phyloP scores from a whole-genome alignment of 2,329 filamentous ascomycete genomes.

The Myriosclerotinia duriaeana region DNA sequence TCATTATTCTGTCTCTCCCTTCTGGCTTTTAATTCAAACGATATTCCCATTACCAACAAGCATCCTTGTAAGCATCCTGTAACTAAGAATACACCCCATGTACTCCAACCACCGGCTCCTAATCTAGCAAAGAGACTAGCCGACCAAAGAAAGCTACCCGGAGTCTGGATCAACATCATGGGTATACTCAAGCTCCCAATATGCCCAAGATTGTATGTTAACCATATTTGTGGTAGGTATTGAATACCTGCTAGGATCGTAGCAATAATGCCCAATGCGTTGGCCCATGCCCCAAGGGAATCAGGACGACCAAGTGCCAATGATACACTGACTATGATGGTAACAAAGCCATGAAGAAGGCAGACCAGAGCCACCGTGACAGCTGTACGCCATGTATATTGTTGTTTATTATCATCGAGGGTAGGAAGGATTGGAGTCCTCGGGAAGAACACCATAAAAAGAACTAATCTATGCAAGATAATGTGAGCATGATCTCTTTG shows the following conservation, averaged over 20 bases:
- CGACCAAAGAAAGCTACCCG: slow-evolving; percentile 87
- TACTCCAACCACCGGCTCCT: slow-evolving; percentile 85
- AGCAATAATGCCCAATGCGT: slow-evolving; percentile 77
- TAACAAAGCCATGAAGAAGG: slow-evolving; percentile 71
- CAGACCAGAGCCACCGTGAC: slow-evolving; percentile 71
- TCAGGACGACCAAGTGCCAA: slow-evolving; percentile 63
- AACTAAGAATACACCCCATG: slow-evolving; percentile 88
- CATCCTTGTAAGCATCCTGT: slow-evolving; percentile 83
- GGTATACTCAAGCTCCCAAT: slow-evolving; percentile 90
- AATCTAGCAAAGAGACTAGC: slow-evolving; percentile 77
- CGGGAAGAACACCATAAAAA: slow-evolving; percentile 95
- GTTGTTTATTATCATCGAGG: slow-evolving; percentile 43
- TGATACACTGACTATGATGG: slow-evolving; percentile 66
- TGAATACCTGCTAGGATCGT: slow-evolving; percentile 80
- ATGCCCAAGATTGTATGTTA: slow-evolving; percentile 80
- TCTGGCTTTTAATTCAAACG: slow-evolving; percentile 59
- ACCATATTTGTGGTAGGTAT: slow-evolving; percentile 94
- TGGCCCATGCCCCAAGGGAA: slow-evolving; percentile 76
- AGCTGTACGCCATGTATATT: slow-evolving; percentile 75
- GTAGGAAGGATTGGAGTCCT: slow-evolving; percentile 51
- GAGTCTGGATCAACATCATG: slow-evolving; percentile 98
- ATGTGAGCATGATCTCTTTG: slow-evolving; percentile 14
- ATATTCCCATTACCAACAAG: slow-evolving; percentile 76
- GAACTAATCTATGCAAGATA: slow-evolving; percentile 63
- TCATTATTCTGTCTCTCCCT: slow-evolving; percentile 27